Base-by-base conservation (phyloP, 352 stramenopile species). In the Blastocystis sp. region DNA sequence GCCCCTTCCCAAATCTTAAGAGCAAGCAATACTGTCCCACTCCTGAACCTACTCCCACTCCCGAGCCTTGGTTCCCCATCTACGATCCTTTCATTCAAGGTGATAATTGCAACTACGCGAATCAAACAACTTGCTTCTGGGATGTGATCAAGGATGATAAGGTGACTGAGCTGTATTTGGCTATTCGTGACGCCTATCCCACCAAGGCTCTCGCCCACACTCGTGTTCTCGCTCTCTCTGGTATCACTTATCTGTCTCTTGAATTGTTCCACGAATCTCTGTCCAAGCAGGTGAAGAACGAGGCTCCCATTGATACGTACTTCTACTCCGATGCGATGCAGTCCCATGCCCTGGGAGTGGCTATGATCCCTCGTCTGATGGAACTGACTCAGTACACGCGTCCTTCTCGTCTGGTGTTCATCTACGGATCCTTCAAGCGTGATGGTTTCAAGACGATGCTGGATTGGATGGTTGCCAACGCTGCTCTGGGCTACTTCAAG, bases 71-170 rank as follows among this genome's bases (percentile, higher is more conserved):
- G 71, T 81, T 81, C 3, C 69, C 69, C 52, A 79, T 79, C 69
- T 79, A 79, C 2, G 69, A 79, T 64, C 69, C 69, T 64, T 81
- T 81, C 71, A 81, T 81, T 81, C 71, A 66, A 0, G 71, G 71
- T 66, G 71, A 81, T 64, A 81, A 81, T 48, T 56, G 48, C 71
- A 66, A 81, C 21, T 81, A 81, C 21, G 71, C 61, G 21, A 41
- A 17, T 60, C 45, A 3, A 7, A 28, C 19, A 0, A 65, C 48
- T 23, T 81, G 71, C 10, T 62, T 45, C 9, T 14, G 65, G 28
- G 52, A 81, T 2, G 41, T 81, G n/a, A 81, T 81, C 62, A 7
- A 45, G 19, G 71, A 81, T 34, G 11, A 11, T 9, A 5, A 59
- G 0, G 71, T 81, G 52, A 64, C 52, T 17, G 38, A 17, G 1